phyloP scores from a whole-genome alignment of 768 basidiomycete species.

The Favolaschia claudopus region DNA sequence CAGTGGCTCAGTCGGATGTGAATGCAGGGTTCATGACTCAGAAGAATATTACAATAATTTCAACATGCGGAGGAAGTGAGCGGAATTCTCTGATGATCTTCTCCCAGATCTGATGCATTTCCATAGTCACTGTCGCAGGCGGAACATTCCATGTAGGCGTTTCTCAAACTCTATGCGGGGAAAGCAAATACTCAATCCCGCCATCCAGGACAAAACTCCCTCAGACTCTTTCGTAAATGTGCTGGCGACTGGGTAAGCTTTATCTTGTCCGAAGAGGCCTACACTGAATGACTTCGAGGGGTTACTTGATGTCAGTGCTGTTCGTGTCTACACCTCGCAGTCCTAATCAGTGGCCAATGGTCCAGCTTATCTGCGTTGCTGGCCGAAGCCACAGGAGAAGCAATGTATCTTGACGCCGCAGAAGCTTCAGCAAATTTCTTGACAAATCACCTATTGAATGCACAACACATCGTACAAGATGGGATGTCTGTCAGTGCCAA shows the following conservation, averaged over 20 bases:
- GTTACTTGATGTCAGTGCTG: neutral
- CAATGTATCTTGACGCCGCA: constrained; percentile 10
- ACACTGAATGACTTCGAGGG: neutral
- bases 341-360: too few species aligned
- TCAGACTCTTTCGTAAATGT: neutral
- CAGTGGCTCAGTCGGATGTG: neutral
- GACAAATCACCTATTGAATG: constrained; percentile 1
- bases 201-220: neutral
- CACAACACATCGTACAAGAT: neutral
- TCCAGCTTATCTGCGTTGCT: constrained; percentile 6
- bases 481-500: constrained; percentile 4
- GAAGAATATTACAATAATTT: neutral
- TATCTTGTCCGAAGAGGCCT: neutral
- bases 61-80: neutral
- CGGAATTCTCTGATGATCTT: neutral
- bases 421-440: neutral
- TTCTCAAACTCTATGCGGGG: neutral
- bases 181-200: neutral
- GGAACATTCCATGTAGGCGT: constrained; percentile 10
- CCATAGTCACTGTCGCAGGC: constrained; percentile 7
- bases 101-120: neutral
- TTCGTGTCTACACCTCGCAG: neutral
- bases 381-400: constrained; percentile 1
- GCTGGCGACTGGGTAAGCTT: constrained; percentile 10
- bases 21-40: neutral